Evolutionary conservation across 176 grass and related monocot genomes (phyloP).

Genomic region (Eleusine coracana): DNA sequence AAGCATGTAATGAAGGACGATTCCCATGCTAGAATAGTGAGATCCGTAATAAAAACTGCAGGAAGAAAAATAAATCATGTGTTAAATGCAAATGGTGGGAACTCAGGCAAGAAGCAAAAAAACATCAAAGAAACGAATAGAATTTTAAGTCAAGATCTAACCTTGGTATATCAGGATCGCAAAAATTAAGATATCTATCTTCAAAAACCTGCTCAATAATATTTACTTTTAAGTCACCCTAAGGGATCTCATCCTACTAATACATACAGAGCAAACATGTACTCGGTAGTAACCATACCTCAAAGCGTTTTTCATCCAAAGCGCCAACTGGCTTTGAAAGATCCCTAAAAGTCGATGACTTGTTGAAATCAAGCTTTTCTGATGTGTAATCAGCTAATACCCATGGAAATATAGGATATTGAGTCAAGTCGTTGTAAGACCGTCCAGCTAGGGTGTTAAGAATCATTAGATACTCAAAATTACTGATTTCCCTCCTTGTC

Average conservation of each 20-base stretch:
- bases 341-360: constrained; percentile 91
- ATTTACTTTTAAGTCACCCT: constrained; percentile 35
- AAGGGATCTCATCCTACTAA: neutral
- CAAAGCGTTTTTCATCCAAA: constrained; percentile 84
- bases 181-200: constrained; percentile 91
- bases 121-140: neutral
- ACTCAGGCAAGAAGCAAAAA: neutral
- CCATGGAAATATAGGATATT: constrained; percentile 97
- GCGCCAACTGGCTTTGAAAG: constrained; percentile 95
- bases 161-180: constrained; percentile 98
- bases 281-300: constrained; percentile 53
- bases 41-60: constrained; percentile 99
- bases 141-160: constrained; percentile 19
- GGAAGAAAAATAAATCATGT: constrained; percentile 22
- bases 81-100: neutral
- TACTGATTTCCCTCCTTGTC: constrained; percentile 93
- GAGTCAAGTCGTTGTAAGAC: constrained; percentile 97
- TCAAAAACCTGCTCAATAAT: constrained; percentile 79
- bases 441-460: constrained; percentile 93
- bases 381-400: constrained; percentile 92
- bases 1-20: constrained; percentile 94
- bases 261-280: neutral
- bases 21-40: constrained; percentile 99
- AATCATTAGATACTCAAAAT: constrained; percentile 96
- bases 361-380: constrained; percentile 96